phyloP scores from a whole-genome alignment of 148 eudicot genomes.

The Silene uniflora region DNA sequence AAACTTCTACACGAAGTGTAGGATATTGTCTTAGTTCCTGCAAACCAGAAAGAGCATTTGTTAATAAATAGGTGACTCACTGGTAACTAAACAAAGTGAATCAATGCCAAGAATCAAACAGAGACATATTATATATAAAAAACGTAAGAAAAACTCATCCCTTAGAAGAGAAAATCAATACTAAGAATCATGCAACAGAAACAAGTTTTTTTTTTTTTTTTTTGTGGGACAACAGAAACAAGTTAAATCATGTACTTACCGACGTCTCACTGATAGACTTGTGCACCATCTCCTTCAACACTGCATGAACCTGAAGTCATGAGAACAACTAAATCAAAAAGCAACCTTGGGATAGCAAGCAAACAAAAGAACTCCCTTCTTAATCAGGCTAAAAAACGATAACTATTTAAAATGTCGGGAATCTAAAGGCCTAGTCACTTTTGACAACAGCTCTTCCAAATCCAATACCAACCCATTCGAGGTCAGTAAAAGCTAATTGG shows the following conservation, averaged over 20 bases:
- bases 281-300: slow-evolving; percentile 85
- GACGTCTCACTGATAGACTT: slow-evolving; percentile 74
- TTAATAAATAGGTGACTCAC: not conserved
- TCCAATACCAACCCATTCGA: not conserved
- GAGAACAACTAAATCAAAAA: slow-evolving; percentile 20
- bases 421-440: not conserved
- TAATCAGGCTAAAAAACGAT: not conserved
- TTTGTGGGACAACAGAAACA: not conserved
- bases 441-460: not conserved
- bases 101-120: too few relatives aligned
- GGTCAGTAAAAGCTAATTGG: not conserved
- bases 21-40: slow-evolving; percentile 97
- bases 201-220: too few relatives aligned
- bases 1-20: slow-evolving; percentile 76
- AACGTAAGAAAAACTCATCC: too few relatives aligned
- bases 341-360: not conserved
- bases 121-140: too few relatives aligned
- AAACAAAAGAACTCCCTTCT: not conserved
- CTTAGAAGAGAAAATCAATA: not conserved
- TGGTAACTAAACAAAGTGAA: not conserved
- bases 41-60: slow-evolving; percentile 18
- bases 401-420: not conserved
- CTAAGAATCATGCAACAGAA: not conserved
- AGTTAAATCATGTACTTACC: slow-evolving; percentile 39
- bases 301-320: slow-evolving; percentile 70